A percentile compares a stretch with the other conserved stretches of the same genome.
Evolutionary conservation across 2,329 filamentous ascomycete species (phyloP).

Genomic region (Fusarium albidum): DNA sequence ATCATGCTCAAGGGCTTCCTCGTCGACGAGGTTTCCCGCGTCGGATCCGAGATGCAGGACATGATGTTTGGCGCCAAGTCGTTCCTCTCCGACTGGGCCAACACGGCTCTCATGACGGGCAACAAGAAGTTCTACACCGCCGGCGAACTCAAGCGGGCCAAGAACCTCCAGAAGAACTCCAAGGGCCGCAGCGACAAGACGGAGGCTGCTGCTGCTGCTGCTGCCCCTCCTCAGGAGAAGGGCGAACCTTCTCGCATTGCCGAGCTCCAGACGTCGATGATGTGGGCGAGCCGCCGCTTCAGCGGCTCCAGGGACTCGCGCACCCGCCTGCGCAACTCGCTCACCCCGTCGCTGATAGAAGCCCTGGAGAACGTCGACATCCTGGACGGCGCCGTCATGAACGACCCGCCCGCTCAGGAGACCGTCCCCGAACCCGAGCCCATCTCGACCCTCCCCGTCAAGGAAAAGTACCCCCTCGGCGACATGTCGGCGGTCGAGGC

Average conservation of each 20-base stretch:
- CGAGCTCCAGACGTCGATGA: constrained; percentile 2
- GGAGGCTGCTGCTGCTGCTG: background rate
- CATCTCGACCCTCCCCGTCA: constrained; percentile 2
- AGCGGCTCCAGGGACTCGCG: constrained; percentile 1
- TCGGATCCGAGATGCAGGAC: constrained; percentile 6
- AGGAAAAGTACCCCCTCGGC: constrained; percentile 6
- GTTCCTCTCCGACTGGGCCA: constrained; percentile 8
- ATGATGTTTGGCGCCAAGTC: constrained; percentile 9
- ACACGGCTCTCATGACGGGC: constrained; percentile 4
- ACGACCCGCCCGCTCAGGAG: background rate
- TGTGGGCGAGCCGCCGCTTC: background rate
- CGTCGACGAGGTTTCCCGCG: constrained; percentile 7
- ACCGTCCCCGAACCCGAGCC: background rate
- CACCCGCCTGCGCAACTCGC: constrained; percentile 4
- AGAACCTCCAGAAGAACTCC: constrained; percentile 3
- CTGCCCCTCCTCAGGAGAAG: background rate
- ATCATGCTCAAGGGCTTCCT: constrained; percentile 14
- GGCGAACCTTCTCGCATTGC: constrained; percentile 7
- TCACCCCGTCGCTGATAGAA: constrained; percentile 9
- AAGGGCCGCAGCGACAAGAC: constrained; percentile 5
- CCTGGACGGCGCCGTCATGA: background rate
- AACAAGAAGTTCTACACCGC: constrained; percentile 13
- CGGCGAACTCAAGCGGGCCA: constrained; percentile 6
- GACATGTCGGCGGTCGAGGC: constrained; percentile 7
- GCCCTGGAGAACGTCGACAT: constrained; percentile 3